Base-by-base conservation (phyloP, 176 grass and related monocot genomes). In the Oryza rufipogon region DNA sequence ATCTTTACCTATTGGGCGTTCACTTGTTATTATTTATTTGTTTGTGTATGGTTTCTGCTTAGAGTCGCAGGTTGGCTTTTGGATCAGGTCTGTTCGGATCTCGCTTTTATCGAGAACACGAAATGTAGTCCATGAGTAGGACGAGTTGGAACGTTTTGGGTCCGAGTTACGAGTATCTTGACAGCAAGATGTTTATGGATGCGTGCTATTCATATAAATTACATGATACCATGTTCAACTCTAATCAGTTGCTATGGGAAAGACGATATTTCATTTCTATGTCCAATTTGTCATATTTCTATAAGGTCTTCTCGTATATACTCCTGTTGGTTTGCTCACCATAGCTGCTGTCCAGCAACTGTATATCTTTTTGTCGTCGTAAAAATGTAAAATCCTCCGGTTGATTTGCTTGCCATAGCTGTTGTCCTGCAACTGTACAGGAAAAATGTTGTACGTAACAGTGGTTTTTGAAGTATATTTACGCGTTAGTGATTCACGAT, bases 51-150 rank as follows among this genome's bases (percentile, higher is more conserved):
- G 42, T 52, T 28, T 76, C 42, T 45, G 56, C 74, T 77, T 36
- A 6, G 52, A 70, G 52, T 89, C 39, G 6, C 46, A 30, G 12
- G 70, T 85, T 44, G 22, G 66, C 71, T 7, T 87, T 80, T 84
- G 34, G 70, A 14, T 80, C 39, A 25, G 7, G 9, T 65, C 16
- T 38, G 56, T 60, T 78, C 67, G 45, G 80, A 48, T 64, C 39
- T 42, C 64, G 64, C 48, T 78, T 90, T 86, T 81, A 13, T 82
- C 9, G 16, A 71, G 68, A 82, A 89, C 67, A 66, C 32, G 47
- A 87, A 77, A 77, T 66, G 68, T 38, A 63, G 84, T 75, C 41
- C 25, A 68, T 83, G 22, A 38, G 70, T 73, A 58, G 3, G 48
- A 52, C 83, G 42, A 77, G 77, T 83, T 73, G 44, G 71, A 68